Base-by-base conservation (phyloP, 2,329 filamentous ascomycete genomes). In the Neofusicoccum umdonicola region DNA sequence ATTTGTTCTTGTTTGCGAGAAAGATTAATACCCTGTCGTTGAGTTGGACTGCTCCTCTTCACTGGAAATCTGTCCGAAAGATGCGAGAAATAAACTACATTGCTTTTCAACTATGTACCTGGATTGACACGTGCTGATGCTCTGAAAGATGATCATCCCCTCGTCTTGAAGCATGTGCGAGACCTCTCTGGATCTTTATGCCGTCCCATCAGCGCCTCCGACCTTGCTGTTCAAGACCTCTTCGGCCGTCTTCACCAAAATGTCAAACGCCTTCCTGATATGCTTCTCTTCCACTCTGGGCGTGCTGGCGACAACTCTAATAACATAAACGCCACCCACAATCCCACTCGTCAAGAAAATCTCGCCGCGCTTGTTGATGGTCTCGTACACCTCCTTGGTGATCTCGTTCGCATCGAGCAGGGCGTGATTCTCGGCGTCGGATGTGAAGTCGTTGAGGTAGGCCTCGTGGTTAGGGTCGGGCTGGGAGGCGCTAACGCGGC, bases 331-430 rank as follows among this genome's bases (percentile, higher is more conserved):
- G 0, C 87, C 90, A 8, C 86, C 87, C 12, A 96, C 83, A 4
- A 92, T 85, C 1, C 89, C 90, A 47, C 88, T 89, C 0, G 93
- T 97, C 27, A 97, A 80, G 77, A 92, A 97, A 64, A 96, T 90
- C 76, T 92, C 87, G 1, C 92, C 92, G 7, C 85, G 81, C 3
- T 82, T 81, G 71, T 96, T 94, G 34, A 97, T 84, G 27, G 81
- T 76, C 71, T 95, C 90, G 71, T 91, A 94, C 12, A 96, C 85
- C 63, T 84, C 83, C 76, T 90, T 90, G 0, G 93, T 96, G 11
- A 90, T 72, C 19, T 78, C 80, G 69, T 95, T 92, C 12, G 85
- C 83, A 66, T 84, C 82, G 63, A 86, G 83, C 31, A 82, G 74
- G n/a, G 77, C 75, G 66, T 77, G 71, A 12, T 76, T 74, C 22